Evolutionary conservation across 495 filamentous ascomycete species (phyloP), one percentile per base, ranked within the genome.

Genomic region (Thozetella sp.): DNA sequence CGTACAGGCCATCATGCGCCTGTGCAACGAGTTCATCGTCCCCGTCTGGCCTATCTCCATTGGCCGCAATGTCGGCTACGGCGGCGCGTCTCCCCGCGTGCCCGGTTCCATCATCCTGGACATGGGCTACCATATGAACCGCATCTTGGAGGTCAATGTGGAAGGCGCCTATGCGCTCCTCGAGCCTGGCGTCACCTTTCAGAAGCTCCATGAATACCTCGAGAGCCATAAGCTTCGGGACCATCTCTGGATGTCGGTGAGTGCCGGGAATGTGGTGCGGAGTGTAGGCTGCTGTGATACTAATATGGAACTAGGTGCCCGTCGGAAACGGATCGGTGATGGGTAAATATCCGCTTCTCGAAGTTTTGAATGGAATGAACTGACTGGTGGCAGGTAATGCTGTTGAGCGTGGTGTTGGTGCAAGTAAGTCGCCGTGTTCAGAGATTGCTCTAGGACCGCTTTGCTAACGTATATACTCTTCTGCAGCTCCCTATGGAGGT

Each of bases 161-260:
- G 77, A 84, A 25, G 72, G 75, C 54, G 77, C 77, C 0, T 79
- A 69, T 51, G 76, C 72, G n/a, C 60, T 86, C 3, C 73, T 86
- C 12, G 83, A 85, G 55, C 81, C 83, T 3, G 83, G 82, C n/a
- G 83, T 86, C 1, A 79, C 80, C 1, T 85, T 76, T 60, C 76
- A 75, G 56, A 65, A 60, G 19, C 70, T 85, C 2, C 74, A 84
- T 65, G 73, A 83, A 26, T 73, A 82, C 52, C 67, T 83, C 2
- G 70, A 78, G 56, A 69, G 69, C 26, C 63, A 73, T 43, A 65
- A 71, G 10, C 63, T 77, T 12, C 72, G 43, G 10, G 43, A 48
- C n/a, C 43, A 48, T 48, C 43, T 48, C 3, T 48, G 43, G 43
- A 48, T 48, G 43, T 48, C 43, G 43, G 43, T 48, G n/a, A 48